Conservation (phyloP, 805 yeast genomes). For the Candida maesae region DNA sequence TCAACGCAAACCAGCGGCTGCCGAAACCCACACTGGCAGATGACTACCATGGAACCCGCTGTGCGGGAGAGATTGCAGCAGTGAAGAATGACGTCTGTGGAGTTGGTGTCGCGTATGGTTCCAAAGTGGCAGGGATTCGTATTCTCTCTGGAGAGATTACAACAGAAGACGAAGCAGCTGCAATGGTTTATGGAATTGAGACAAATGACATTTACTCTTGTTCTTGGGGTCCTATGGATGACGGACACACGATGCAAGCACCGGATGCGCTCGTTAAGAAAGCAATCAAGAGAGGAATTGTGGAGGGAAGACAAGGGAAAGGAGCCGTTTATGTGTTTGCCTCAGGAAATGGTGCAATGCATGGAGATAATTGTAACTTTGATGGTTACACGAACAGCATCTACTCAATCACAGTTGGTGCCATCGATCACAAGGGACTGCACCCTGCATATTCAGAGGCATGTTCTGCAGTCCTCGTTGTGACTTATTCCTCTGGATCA, state of each 20-base stretch:
- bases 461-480: slow-evolving; percentile 92
- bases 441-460: slow-evolving; percentile 92
- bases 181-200: slow-evolving; percentile 75
- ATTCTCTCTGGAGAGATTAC: slow-evolving; percentile 79
- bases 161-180: slow-evolving; percentile 86
- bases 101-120: slow-evolving; percentile 90
- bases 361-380: slow-evolving; percentile 88
- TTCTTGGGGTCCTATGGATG: slow-evolving; percentile 98
- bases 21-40: slow-evolving; percentile 80
- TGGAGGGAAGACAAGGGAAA: slow-evolving; percentile 72
- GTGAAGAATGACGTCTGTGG: slow-evolving; percentile 84
- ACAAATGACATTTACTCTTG: slow-evolving; percentile 92
- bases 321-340: slow-evolving; percentile 95
- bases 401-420: slow-evolving; percentile 91
- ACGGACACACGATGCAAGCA: slow-evolving; percentile 80
- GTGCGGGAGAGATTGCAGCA: slow-evolving; percentile 97
- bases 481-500: slow-evolving; percentile 88
- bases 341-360: slow-evolving; percentile 85
- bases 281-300: slow-evolving; percentile 81
- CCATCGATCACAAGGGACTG: slow-evolving; percentile 79
- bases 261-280: slow-evolving; percentile 77
- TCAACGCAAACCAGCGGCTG: slow-evolving; percentile 64
- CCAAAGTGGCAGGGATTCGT: slow-evolving; percentile 86
- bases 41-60: slow-evolving; percentile 94
- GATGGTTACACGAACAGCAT: slow-evolving; percentile 97